These are phyloP conservation scores for Hypoxylon sp. DNA, from an alignment of 2,329 filamentous ascomycete genomes.

Conservation along the genomic window DNA sequence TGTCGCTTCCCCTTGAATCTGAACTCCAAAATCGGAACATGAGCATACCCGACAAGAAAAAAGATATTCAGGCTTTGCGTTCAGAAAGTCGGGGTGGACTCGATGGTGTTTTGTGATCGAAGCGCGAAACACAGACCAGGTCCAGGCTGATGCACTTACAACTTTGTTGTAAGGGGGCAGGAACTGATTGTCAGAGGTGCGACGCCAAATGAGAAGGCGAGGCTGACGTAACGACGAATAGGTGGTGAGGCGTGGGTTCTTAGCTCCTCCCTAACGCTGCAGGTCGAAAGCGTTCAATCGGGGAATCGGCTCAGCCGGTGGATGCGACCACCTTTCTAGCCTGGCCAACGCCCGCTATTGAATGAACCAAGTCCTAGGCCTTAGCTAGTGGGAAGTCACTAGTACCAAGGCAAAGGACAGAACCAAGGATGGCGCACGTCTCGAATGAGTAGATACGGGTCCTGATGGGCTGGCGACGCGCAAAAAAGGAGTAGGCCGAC, in stretches of 20 bases:
- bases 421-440: slow-evolving; percentile 38
- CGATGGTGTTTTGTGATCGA: slow-evolving; percentile 41
- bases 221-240: slow-evolving; percentile 53
- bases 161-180: slow-evolving; percentile 36
- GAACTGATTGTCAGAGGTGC: slow-evolving; percentile 45
- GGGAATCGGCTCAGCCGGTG: slow-evolving; percentile 39
- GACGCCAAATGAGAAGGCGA: slow-evolving; percentile 47
- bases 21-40: slow-evolving; percentile 75
- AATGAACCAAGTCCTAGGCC: slow-evolving; percentile 34
- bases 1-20: slow-evolving; percentile 70
- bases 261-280: slow-evolving; percentile 31
- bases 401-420: slow-evolving; percentile 33
- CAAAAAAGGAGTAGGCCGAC: slow-evolving; percentile 45
- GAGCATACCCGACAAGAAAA: slow-evolving; percentile 57
- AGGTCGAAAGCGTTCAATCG: slow-evolving; percentile 36
- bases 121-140: slow-evolving; percentile 42
- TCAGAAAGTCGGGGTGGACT: slow-evolving; percentile 13
- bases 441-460: slow-evolving; percentile 26
- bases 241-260: slow-evolving; percentile 1
- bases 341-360: slow-evolving; percentile 28
- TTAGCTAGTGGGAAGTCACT: slow-evolving; percentile 27
- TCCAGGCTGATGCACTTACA: slow-evolving; percentile 32
- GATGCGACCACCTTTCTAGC: slow-evolving; percentile 41
- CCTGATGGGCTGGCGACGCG: slow-evolving; percentile 47
- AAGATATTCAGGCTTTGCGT: slow-evolving; percentile 10